These are phyloP conservation scores for Collybia sordida DNA, from an alignment of 768 basidiomycete genomes.

Conservation along the genomic window DNA sequence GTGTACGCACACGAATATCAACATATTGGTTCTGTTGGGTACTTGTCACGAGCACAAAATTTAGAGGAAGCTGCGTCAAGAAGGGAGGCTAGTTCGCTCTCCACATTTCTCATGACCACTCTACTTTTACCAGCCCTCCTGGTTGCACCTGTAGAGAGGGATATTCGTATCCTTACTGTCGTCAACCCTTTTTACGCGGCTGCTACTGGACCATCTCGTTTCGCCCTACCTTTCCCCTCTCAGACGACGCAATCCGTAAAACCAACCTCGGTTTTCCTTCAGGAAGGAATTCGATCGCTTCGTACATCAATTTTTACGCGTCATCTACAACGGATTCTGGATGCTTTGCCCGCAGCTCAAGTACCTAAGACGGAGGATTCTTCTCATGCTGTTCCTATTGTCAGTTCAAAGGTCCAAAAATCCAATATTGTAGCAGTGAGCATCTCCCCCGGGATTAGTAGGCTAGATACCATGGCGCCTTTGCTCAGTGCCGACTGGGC, in stretches of 20 bases:
- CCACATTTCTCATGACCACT: conserved; percentile 78
- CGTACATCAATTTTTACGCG: conserved; percentile 63
- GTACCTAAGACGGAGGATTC: conserved; percentile 42
- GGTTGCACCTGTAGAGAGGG: conserved; percentile 81
- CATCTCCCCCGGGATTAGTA: conserved; percentile 76
- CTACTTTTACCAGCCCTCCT: conserved; percentile 78
- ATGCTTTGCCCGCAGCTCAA: conserved; percentile 72
- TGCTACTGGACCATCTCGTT: conserved; percentile 45
- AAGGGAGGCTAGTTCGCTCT: conserved; percentile 54
- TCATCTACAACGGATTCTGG: conserved; percentile 83
- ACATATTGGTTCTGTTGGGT: conserved; percentile 49
- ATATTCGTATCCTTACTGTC: conserved; percentile 85
- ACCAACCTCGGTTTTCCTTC: conserved; percentile 40
- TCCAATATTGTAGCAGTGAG: conserved; percentile 76
- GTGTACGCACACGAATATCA: conserved; percentile 78
- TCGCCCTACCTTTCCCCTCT: conserved; percentile 24
- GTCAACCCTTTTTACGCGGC: conserved; percentile 92
- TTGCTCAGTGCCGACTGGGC: conserved; percentile 50
- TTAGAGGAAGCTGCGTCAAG: conserved; percentile 28
- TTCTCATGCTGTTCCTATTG: conserved; percentile 34
- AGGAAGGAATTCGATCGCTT: conserved; percentile 66
- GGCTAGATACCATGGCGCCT: conserved; percentile 64
- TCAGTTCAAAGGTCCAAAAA: conserved; percentile 43
- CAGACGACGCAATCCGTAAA: conserved; percentile 5
- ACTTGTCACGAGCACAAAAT: conserved; percentile 21